phyloP scores from a whole-genome alignment of 2,329 filamentous ascomycete genomes.

The Zymoseptoria passerinii region DNA sequence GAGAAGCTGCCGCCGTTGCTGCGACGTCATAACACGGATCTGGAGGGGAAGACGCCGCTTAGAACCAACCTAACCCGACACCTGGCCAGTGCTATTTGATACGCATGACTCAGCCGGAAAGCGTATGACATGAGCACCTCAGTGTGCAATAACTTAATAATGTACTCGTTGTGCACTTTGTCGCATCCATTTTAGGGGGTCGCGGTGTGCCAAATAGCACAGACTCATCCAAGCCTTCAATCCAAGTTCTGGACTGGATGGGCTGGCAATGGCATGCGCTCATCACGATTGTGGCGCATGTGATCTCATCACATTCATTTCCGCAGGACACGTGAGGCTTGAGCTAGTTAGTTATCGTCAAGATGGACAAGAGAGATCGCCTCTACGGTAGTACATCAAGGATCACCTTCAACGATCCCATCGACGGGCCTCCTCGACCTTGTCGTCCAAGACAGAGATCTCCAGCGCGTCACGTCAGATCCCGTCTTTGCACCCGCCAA shows the following conservation, averaged over 20 bases:
- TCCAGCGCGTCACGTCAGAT: not conserved
- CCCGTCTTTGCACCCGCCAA: not conserved
- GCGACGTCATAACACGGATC: not conserved
- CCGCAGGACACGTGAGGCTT: not conserved
- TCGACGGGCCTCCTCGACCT: not conserved
- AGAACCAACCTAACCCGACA: too few species aligned
- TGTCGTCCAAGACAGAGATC: not conserved
- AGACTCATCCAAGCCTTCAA: not conserved
- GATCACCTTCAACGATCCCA: conserved; percentile 1
- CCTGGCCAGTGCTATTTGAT: too few species aligned
- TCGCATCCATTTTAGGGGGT: too few species aligned
- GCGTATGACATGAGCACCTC: too few species aligned
- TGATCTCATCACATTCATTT: not conserved
- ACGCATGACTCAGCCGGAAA: too few species aligned
- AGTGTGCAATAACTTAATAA: too few species aligned
- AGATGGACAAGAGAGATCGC: too few species aligned
- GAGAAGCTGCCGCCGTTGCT: not conserved
- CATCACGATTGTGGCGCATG: not conserved
- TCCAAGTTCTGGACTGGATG: not conserved
- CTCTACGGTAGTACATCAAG: not conserved
- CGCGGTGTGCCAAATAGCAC: not conserved
- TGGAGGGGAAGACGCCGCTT: not conserved
- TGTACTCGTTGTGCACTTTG: too few species aligned
- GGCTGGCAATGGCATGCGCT: not conserved
- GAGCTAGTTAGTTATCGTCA: too few species aligned